phyloP scores from a whole-genome alignment of 2,329 filamentous ascomycete species.

The Paracorniculantispora psalliotae region DNA sequence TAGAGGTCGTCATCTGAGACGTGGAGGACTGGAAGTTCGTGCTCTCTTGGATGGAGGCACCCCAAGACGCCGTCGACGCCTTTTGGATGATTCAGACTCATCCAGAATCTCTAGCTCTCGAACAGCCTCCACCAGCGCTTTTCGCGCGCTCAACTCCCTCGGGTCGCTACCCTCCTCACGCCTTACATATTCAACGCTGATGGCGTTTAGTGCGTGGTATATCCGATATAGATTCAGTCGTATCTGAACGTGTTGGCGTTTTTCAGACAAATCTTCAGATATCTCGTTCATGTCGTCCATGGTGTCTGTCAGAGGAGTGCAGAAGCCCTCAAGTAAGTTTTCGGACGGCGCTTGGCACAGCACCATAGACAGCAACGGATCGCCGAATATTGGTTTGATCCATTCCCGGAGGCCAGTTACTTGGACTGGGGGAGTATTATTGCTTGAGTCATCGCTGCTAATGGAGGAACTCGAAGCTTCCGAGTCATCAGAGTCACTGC shows the following conservation, averaged over 20 bases:
- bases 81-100: conserved; percentile 24
- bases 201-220: conserved; percentile 48
- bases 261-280: conserved; percentile 33
- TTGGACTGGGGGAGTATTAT: conserved; percentile 19
- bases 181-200: conserved; percentile 53
- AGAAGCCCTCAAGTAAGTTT: conserved; percentile 46
- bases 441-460: neutral
- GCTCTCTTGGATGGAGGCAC: conserved; percentile 41
- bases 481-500: neutral
- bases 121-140: conserved; percentile 44
- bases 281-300: neutral
- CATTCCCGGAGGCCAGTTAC: conserved; percentile 53
- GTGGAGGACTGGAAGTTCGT: conserved; percentile 16
- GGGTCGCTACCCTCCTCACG: conserved; percentile 42
- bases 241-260: conserved; percentile 36
- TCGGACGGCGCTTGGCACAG: conserved; percentile 42
- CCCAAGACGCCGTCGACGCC: conserved; percentile 34
- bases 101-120: conserved; percentile 39
- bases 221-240: conserved; percentile 53
- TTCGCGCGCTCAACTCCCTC: conserved; percentile 49
- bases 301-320: conserved; percentile 18
- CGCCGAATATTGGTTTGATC: conserved; percentile 55
- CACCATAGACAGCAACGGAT: conserved; percentile 48
- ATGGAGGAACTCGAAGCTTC: neutral
- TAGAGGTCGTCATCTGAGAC: neutral